phyloP scores from a whole-genome alignment of 83 land plant genomes.

The Thuja plicata region DNA sequence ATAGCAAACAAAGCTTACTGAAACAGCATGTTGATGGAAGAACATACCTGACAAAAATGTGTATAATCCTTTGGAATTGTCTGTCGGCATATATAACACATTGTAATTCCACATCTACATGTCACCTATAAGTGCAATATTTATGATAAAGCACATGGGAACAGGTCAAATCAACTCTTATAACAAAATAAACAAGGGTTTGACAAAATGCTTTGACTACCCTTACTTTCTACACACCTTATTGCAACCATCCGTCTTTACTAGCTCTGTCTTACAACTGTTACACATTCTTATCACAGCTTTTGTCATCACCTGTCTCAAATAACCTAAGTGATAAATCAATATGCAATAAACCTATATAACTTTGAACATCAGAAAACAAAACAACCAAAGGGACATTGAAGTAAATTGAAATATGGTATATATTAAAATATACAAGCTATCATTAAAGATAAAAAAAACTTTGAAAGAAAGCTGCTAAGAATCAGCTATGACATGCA shows the following conservation, averaged over 20 bases:
- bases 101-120: constrained; percentile 38
- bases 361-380: not conserved
- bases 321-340: not conserved
- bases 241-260: constrained; percentile 43
- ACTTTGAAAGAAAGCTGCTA: not conserved
- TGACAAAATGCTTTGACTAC: not conserved
- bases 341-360: not conserved
- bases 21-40: not conserved
- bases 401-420: not conserved
- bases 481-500: not conserved
- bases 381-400: not conserved
- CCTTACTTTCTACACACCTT: constrained; percentile 21
- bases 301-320: constrained; percentile 36
- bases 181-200: not conserved
- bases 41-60: constrained; percentile 8
- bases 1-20: not conserved
- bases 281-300: constrained; percentile 34
- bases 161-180: not conserved
- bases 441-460: not conserved
- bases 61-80: constrained; percentile 21
- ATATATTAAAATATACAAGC: not conserved
- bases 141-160: not conserved
- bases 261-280: constrained; percentile 35
- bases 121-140: constrained; percentile 20
- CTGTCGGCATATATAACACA: constrained; percentile 44